Conservation (phyloP, 345 rosid genomes). For the Tarenaya hassleriana region DNA sequence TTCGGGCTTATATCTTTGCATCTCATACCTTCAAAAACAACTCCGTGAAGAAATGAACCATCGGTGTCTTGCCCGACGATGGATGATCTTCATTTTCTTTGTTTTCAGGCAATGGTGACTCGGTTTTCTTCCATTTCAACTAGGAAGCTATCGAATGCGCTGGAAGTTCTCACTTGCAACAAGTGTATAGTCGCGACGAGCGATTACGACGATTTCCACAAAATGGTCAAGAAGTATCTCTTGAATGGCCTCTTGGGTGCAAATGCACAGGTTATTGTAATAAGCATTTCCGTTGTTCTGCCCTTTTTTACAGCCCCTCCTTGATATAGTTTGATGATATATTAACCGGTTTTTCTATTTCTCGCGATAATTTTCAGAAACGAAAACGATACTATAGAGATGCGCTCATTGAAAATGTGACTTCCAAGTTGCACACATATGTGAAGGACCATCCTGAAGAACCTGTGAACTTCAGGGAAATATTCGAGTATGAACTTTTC, state of each 20-base stretch:
- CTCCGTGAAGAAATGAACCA: no score
- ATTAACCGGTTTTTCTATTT: no score
- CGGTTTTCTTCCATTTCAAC: constrained; percentile 71
- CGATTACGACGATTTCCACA: constrained; percentile 77
- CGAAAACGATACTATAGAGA: constrained; percentile 54
- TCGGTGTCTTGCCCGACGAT: no score
- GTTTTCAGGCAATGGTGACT: constrained; percentile 79
- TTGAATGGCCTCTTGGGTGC: constrained; percentile 53
- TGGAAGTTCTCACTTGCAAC: constrained; percentile 54
- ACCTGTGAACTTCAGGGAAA: constrained; percentile 65
- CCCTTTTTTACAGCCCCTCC: no score
- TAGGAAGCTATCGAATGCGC: constrained; percentile 65
- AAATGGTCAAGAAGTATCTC: constrained; percentile 47
- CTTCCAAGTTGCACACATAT: constrained; percentile 36
- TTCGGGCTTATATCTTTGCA: no score
- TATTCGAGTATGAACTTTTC: constrained; percentile 71
- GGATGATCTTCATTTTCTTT: constrained; percentile 11
- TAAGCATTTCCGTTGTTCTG: background rate
- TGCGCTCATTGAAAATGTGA: constrained; percentile 45
- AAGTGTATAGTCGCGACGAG: constrained; percentile 85
- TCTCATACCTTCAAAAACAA: no score
- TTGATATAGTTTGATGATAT: background rate
- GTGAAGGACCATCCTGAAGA: constrained; percentile 28
- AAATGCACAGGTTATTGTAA: constrained; percentile 74
- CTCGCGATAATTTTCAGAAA: constrained; percentile 33